Evolutionary conservation across 1,284 basidiomycete species (phyloP).

Genomic region (Chalciporus sp.): DNA sequence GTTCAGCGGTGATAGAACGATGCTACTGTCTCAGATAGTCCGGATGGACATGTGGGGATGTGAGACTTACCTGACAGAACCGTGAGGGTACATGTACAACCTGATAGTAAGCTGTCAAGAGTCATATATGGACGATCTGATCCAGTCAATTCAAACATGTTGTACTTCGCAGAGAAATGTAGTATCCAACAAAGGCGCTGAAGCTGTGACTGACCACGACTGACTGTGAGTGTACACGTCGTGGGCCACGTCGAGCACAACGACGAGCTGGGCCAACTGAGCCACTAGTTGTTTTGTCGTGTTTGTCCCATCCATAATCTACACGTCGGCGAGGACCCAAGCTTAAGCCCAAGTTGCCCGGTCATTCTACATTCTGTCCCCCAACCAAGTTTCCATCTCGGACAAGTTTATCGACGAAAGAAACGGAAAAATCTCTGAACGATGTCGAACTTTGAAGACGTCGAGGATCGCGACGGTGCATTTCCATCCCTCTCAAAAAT

Average conservation of each 20-base stretch:
- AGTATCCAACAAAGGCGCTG: too few relatives aligned
- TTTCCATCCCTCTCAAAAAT: not conserved
- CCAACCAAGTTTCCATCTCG: not conserved
- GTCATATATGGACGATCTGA: too few relatives aligned
- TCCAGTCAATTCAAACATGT: not conserved
- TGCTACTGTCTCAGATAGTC: not conserved
- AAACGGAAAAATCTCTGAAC: not conserved
- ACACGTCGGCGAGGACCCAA: constrained; percentile 26
- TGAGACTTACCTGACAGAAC: too few relatives aligned
- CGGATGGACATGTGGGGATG: too few relatives aligned
- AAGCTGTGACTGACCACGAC: not conserved
- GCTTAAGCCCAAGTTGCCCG: not conserved
- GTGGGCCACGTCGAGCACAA: not conserved
- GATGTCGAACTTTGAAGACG: constrained; percentile 58
- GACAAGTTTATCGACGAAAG: constrained; percentile 6
- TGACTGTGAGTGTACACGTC: not conserved
- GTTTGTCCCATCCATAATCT: constrained; percentile 18
- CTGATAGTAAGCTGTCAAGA: not conserved
- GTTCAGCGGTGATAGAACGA: not conserved
- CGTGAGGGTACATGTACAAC: not conserved
- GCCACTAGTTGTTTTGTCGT: constrained; percentile 22
- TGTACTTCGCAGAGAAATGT: not conserved
- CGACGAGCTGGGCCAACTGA: too few relatives aligned
- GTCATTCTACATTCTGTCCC: too few relatives aligned
- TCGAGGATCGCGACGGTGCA: constrained; percentile 66